Evolutionary conservation across 495 filamentous ascomycete genomes (phyloP).

Genomic region (Hyaloscypha hepaticicola): DNA sequence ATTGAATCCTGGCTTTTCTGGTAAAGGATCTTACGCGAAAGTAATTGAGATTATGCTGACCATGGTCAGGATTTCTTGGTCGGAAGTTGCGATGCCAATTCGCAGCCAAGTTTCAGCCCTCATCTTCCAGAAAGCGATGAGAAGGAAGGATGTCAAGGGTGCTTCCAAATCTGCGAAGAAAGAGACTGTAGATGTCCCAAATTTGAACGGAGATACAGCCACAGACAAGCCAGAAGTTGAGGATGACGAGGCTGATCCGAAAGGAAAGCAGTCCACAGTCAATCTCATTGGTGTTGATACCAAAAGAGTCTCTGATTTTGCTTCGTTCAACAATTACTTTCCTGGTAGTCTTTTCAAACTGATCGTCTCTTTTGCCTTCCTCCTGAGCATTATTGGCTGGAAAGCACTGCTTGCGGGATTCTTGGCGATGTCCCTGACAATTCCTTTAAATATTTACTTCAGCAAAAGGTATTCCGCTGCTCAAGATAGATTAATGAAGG

Average conservation of each 20-base stretch:
- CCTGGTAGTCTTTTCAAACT: slow-evolving; percentile 59
- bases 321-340: slow-evolving; percentile 64
- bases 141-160: slow-evolving; percentile 74
- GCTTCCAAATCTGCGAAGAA: slow-evolving; percentile 42
- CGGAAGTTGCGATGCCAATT: slow-evolving; percentile 62
- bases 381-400: slow-evolving; percentile 73
- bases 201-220: slow-evolving; percentile 11
- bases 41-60: background rate
- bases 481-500: slow-evolving; percentile 75
- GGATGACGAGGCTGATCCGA: slow-evolving; percentile 56
- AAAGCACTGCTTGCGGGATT: slow-evolving; percentile 67
- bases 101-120: slow-evolving; percentile 68
- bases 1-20: slow-evolving; percentile 64
- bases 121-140: slow-evolving; percentile 76
- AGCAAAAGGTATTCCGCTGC: slow-evolving; percentile 65
- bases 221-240: slow-evolving; percentile 35
- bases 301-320: slow-evolving; percentile 70
- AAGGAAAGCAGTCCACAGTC: slow-evolving; percentile 71
- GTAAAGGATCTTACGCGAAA: slow-evolving; percentile 25
- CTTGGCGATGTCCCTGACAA: slow-evolving; percentile 57
- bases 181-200: slow-evolving; percentile 24
- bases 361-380: slow-evolving; percentile 61
- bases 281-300: slow-evolving; percentile 80
- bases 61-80: slow-evolving; percentile 47
- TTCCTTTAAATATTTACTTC: slow-evolving; percentile 67